Percentiles rank a stretch among this genome's conserved stretches.
phyloP scores from a whole-genome alignment of 1,139 yeast genomes.

The Yamadazyma blattariae region DNA sequence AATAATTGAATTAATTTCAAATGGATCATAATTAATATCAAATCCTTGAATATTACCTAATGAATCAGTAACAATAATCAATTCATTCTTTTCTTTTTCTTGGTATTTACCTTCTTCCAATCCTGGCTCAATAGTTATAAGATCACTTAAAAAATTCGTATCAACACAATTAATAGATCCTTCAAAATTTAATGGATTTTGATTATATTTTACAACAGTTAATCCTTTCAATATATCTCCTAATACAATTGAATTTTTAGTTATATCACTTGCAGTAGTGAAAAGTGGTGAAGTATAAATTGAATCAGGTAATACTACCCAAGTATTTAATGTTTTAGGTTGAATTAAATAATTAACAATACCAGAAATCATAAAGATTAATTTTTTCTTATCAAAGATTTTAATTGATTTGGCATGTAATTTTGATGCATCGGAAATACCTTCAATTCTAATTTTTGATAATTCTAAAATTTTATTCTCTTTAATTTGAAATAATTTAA shows the following conservation, averaged over 20 bases:
- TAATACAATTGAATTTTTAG: conserved; percentile 11
- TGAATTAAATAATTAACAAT: conserved; percentile 13
- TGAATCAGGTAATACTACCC: conserved; percentile 13
- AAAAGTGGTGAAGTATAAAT: conserved; percentile 11
- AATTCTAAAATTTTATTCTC: conserved; percentile 10
- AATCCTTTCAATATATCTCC: conserved; percentile 24
- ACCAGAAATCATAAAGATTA: conserved; percentile 15
- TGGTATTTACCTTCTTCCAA: no score
- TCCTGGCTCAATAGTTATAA: conserved; percentile 1
- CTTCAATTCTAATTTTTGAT: conserved; percentile 9
- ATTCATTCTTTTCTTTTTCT: neutral
- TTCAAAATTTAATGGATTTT: conserved; percentile 2
- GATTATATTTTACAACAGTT: conserved; percentile 1
- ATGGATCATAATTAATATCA: neutral
- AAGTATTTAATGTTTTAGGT: conserved; percentile 8
- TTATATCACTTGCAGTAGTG: conserved; percentile 11
- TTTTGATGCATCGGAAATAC: conserved; percentile 11
- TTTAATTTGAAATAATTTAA: conserved; percentile 13
- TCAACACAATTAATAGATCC: conserved; percentile 6
- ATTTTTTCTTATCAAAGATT: conserved; percentile 7
- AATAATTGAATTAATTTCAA: conserved; percentile 8
- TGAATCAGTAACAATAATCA: conserved; percentile 25
- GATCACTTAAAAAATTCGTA: conserved; percentile 11
- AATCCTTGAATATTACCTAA: conserved; percentile 27
- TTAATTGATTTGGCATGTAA: conserved; percentile 12